Conservation (phyloP, 139 green algal genomes). For the Coelastrella sp. region DNA sequence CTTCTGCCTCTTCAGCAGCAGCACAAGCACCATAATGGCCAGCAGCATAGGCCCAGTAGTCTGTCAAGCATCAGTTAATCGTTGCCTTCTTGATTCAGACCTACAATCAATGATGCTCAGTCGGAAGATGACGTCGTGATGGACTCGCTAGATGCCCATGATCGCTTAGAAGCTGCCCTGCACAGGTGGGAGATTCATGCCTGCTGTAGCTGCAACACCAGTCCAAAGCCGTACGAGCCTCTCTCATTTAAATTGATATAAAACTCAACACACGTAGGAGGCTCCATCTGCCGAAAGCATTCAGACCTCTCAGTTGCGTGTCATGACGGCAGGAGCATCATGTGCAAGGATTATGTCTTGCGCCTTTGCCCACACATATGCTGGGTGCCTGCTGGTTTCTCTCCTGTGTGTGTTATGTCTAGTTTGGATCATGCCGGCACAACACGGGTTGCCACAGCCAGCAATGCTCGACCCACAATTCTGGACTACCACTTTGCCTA, state of each 20-base stretch:
- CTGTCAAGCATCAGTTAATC: too few relatives aligned
- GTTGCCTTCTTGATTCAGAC: too few relatives aligned
- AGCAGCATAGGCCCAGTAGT: too few relatives aligned
- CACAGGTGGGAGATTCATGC: background rate
- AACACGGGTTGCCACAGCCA: background rate
- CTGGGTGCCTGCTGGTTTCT: background rate
- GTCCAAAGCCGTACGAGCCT: background rate
- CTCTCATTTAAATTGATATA: too few relatives aligned
- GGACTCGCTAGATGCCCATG: background rate
- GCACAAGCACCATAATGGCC: too few relatives aligned
- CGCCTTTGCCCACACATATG: too few relatives aligned
- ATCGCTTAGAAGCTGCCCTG: conserved; percentile 14
- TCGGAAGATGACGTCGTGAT: background rate
- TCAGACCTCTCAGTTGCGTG: too few relatives aligned
- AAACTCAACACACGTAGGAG: too few relatives aligned
- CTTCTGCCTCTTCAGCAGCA: background rate
- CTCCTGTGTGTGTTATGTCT: background rate
- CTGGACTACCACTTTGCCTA: conserved; percentile 49
- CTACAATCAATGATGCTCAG: too few relatives aligned
- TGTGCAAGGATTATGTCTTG: too few relatives aligned
- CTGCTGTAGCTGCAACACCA: background rate
- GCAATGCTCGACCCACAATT: conserved; percentile 23
- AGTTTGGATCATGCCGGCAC: background rate
- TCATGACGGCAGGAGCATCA: too few relatives aligned
- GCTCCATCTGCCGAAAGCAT: too few relatives aligned